phyloP scores from a whole-genome alignment of 306 rosid genomes.

The Castanea mollissima region DNA sequence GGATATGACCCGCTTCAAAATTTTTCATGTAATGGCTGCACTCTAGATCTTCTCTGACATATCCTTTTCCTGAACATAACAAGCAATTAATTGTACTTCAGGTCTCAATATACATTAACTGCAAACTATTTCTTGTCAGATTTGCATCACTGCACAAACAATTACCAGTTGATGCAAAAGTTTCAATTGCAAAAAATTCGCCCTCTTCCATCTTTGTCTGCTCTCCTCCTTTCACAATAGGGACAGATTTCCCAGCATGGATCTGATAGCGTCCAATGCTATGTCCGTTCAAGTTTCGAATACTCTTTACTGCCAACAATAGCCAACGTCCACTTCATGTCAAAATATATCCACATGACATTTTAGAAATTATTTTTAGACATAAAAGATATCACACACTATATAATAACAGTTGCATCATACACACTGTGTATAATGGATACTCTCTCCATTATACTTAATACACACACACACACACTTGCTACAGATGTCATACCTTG shows the following conservation, averaged over 20 bases:
- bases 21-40: slow-evolving; percentile 99
- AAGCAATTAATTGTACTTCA: slow-evolving; percentile 5
- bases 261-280: slow-evolving; percentile 97
- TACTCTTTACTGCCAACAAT: slow-evolving; percentile 70
- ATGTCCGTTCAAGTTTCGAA: slow-evolving; percentile 95
- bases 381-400: not conserved
- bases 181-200: slow-evolving; percentile 93
- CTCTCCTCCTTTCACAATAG: slow-evolving; percentile 98
- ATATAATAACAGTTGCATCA: too few relatives aligned
- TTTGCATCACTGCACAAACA: slow-evolving; percentile 11
- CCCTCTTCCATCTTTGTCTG: slow-evolving; percentile 99
- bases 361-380: not conserved
- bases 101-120: slow-evolving; percentile 10
- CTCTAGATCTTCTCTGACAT: slow-evolving; percentile 94
- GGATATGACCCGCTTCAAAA: slow-evolving; percentile 86
- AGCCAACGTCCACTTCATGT: not conserved
- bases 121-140: slow-evolving; percentile 17
- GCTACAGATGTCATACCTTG: slow-evolving; percentile 57
- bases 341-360: not conserved
- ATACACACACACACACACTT: not conserved
- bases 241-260: slow-evolving; percentile 94
- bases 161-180: slow-evolving; percentile 92
- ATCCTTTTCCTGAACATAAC: slow-evolving; percentile 75
- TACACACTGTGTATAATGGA: too few relatives aligned
- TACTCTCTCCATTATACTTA: too few relatives aligned